These are phyloP conservation scores for Sporisorium reilianum DNA, from an alignment of 1,284 basidiomycete species.

Conservation along the genomic window DNA sequence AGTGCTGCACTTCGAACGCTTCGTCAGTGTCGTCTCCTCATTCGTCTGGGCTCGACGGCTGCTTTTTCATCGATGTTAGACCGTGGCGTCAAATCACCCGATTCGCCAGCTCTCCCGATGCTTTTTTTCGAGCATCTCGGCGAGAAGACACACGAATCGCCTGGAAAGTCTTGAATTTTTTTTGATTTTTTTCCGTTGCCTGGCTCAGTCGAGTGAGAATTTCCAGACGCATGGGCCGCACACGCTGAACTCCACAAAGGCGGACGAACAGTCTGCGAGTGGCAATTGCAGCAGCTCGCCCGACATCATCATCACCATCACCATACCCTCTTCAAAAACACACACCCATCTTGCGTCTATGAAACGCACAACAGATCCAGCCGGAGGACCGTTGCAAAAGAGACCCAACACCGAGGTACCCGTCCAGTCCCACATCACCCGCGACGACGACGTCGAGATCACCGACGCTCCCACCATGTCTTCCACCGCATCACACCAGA, in stretches of 20 bases:
- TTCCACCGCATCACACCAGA: constrained; percentile 9
- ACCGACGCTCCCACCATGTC: constrained; percentile 43
- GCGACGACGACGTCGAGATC: constrained; percentile 34
- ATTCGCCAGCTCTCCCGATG: neutral
- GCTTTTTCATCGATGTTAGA: too few species aligned
- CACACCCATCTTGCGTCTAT: constrained; percentile 19
- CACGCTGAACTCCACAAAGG: constrained; percentile 4
- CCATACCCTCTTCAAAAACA: too few species aligned
- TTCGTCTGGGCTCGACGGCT: too few species aligned
- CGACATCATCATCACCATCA: neutral
- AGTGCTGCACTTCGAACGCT: too few species aligned
- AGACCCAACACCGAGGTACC: constrained; percentile 35
- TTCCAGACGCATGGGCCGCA: neutral
- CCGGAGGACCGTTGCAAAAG: constrained; percentile 39
- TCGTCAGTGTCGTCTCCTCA: too few species aligned
- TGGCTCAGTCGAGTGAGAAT: neutral
- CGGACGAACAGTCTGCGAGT: too few species aligned
- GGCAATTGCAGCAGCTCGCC: neutral
- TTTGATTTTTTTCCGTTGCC: neutral
- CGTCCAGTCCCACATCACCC: neutral
- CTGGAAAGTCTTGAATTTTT: constrained; percentile 2
- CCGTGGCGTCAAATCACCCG: neutral
- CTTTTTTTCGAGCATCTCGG: neutral
- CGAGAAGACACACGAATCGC: constrained; percentile 1
- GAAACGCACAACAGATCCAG: constrained; percentile 44